Base-by-base conservation (phyloP, 2,329 filamentous ascomycete species). In the Acarospora socialis region DNA sequence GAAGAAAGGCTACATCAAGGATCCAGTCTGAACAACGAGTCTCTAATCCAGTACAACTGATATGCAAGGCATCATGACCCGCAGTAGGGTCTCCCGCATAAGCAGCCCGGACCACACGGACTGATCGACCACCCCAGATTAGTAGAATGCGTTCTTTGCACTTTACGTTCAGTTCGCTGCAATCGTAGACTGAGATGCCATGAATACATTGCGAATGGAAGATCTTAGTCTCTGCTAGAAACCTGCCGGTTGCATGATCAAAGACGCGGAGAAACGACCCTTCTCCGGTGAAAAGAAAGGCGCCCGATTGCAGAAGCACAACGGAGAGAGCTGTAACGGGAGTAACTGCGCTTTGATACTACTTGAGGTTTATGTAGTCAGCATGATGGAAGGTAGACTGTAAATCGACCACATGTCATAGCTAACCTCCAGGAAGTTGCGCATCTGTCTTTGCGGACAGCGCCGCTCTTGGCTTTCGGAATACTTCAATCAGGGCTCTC, bases 191-290 rank as follows among this genome's bases (percentile, higher is more conserved):
- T 72, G 54, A n/a, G 33, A 87, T 72, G 3, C 81, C 81, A 52
- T 90, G 82, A 30, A 90, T 71, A 3, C 72, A 60, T 49, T 87
- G 80, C n/a, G 64, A 63, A 10, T 55, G 46, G 46, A 90, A 86
- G 18, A 83, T 54, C 15, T 53, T 53, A 30, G 67, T 47, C 29
- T 49, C 14, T 38, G 48, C 4, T 49, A 54, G 4, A 44, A 48
- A 9, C 43, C 44, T 23, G 36, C 34, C 30, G 46, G 33, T 28
- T 7, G 23, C 35, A 5, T 55, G 45, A 35, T 66, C 54, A 45
- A 73, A 74, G 32, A 76, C 46, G 19, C 61, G 63, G 19, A 80
- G 53, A 39, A 64, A 59, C 6, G 63, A 64, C 36, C 77, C 73
- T 48, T 79, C 70, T 23, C 66, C 74, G 1, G 65, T 67, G 17